phyloP scores from a whole-genome alignment of 2,329 filamentous ascomycete species.

The Lanzia echinophila region DNA sequence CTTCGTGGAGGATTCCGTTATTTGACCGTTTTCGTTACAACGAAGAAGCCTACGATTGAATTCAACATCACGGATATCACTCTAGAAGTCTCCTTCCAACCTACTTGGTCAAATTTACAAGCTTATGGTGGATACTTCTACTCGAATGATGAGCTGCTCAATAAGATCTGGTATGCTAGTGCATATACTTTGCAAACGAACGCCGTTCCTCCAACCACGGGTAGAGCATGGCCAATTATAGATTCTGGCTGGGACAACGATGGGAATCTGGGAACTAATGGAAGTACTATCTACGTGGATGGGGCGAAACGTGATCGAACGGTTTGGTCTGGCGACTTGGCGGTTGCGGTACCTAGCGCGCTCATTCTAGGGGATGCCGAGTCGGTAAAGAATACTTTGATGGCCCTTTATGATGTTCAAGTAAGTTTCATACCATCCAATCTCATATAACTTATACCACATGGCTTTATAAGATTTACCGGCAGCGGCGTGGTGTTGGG shows the following conservation, averaged over 20 bases:
- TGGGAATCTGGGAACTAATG: slow-evolving; percentile 27
- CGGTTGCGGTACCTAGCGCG: slow-evolving; percentile 46
- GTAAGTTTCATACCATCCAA: slow-evolving; percentile 20
- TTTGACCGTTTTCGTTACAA: slow-evolving; percentile 40
- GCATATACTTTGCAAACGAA: slow-evolving; percentile 38
- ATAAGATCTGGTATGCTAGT: slow-evolving; percentile 47
- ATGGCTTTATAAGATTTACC: too few species aligned
- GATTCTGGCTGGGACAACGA: slow-evolving; percentile 34
- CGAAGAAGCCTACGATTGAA: slow-evolving; percentile 28
- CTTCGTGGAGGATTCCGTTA: slow-evolving; percentile 49
- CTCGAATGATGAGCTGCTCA: slow-evolving; percentile 42
- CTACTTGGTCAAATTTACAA: slow-evolving; percentile 37
- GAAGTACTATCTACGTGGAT: slow-evolving; percentile 34
- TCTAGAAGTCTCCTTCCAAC: slow-evolving; percentile 36
- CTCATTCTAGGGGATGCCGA: slow-evolving; percentile 47
- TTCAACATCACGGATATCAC: slow-evolving; percentile 27
- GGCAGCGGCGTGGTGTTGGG: too few species aligned
- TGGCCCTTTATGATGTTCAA: slow-evolving; percentile 37
- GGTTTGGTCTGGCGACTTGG: slow-evolving; percentile 57
- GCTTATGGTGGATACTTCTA: slow-evolving; percentile 51
- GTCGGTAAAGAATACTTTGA: slow-evolving; percentile 40
- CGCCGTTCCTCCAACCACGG: slow-evolving; percentile 27
- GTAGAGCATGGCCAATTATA: slow-evolving; percentile 29
- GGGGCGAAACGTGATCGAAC: slow-evolving; percentile 53
- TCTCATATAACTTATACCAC: neutral